These are phyloP conservation scores for Moesziomyces globuligerus DNA, from an alignment of 1,284 basidiomycete species.

Conservation along the genomic window DNA sequence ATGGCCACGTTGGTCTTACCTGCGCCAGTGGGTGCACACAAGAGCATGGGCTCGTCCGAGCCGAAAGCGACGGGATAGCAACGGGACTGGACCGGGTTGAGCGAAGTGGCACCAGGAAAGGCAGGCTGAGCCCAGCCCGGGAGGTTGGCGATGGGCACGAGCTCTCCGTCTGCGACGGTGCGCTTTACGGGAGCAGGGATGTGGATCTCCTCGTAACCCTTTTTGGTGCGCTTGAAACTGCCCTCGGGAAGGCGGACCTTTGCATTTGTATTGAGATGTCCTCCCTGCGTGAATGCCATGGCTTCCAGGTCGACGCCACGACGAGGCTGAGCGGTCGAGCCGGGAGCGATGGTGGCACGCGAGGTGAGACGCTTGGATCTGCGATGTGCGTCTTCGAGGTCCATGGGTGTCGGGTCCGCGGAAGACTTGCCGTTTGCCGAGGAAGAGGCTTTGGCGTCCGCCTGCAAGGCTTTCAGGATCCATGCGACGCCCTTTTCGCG, in stretches of 20 bases:
- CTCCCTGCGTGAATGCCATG: slow-evolving; percentile 95
- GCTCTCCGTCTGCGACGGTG: slow-evolving; percentile 72
- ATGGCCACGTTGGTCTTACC: slow-evolving; percentile 99
- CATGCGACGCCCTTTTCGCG: slow-evolving; percentile 94
- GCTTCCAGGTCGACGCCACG: slow-evolving; percentile 87
- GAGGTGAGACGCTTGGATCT: slow-evolving; percentile 74
- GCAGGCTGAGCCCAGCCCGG: slow-evolving; percentile 80
- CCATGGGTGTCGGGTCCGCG: slow-evolving; percentile 75
- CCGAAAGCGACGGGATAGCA: slow-evolving; percentile 90
- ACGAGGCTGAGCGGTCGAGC: slow-evolving; percentile 83
- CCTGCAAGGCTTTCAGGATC: slow-evolving; percentile 84
- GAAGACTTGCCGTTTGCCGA: slow-evolving; percentile 25
- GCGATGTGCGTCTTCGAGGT: slow-evolving; percentile 74
- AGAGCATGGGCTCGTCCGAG: slow-evolving; percentile 86
- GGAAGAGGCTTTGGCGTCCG: slow-evolving; percentile 17
- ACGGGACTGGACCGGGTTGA: slow-evolving; percentile 81
- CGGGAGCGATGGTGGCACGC: slow-evolving; percentile 87
- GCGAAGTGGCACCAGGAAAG: slow-evolving; percentile 73
- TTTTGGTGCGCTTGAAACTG: slow-evolving; percentile 94
- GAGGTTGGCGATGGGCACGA: slow-evolving; percentile 79
- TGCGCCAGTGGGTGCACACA: slow-evolving; percentile 98
- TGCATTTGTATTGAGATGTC: slow-evolving; percentile 97
- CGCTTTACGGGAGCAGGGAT: slow-evolving; percentile 92
- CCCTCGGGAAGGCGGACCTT: slow-evolving; percentile 97
- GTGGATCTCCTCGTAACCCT: slow-evolving; percentile 98